phyloP scores from a whole-genome alignment of 2,329 filamentous ascomycete species.

The Teratosphaeria viscida region DNA sequence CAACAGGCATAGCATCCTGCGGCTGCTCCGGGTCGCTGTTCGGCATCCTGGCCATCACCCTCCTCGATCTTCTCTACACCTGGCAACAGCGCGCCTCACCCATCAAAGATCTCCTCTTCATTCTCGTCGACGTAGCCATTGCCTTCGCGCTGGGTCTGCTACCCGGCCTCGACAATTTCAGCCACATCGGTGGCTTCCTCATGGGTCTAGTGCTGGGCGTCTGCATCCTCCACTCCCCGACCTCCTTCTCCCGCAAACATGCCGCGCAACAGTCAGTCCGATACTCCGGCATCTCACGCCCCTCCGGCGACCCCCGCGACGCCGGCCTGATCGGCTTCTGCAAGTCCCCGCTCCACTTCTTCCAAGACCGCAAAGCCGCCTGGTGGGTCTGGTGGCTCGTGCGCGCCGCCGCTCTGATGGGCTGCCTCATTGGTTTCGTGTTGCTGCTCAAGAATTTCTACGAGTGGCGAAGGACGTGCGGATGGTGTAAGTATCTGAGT shows the following conservation, averaged over 20 bases:
- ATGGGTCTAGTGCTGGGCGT: conserved; percentile 84
- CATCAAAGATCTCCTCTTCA: conserved; percentile 74
- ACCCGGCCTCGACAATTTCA: conserved; percentile 92
- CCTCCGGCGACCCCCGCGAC: conserved; percentile 6
- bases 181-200: conserved; percentile 89
- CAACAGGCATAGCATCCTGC: conserved; percentile 64
- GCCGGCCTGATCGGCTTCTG: conserved; percentile 33
- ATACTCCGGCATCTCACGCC: conserved; percentile 10
- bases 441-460: conserved; percentile 89
- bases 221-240: conserved; percentile 79
- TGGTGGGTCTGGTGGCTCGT: conserved; percentile 99
- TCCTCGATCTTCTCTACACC: conserved; percentile 86
- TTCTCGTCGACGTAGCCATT: conserved; percentile 74
- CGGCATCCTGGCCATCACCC: conserved; percentile 75
- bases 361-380: conserved; percentile 80
- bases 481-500: conserved; percentile 91
- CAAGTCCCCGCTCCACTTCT: conserved; percentile 56
- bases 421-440: conserved; percentile 77
- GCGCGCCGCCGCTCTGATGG: conserved; percentile 63
- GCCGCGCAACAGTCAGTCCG: conserved; percentile 1
- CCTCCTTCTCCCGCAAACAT: conserved; percentile 35
- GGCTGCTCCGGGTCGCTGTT: conserved; percentile 88
- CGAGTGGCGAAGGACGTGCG: conserved; percentile 60
- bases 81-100: conserved; percentile 73
- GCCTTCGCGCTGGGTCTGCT: conserved; percentile 87